Conservation (phyloP, 1,284 basidiomycete species). For the Lignosus rhinocerotis region DNA sequence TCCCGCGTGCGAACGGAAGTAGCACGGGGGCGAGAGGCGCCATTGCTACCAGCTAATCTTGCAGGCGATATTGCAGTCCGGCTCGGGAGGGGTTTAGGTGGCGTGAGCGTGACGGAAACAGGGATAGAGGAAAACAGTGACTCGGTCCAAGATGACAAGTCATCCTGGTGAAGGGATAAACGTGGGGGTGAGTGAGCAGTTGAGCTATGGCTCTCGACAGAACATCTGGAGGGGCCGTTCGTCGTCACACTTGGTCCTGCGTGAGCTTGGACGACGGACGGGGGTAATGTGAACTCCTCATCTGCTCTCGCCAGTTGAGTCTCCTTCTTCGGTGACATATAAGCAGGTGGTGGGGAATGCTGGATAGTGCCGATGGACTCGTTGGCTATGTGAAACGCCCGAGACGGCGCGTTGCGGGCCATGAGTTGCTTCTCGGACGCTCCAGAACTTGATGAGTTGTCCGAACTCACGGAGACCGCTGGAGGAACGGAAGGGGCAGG, state of each 20-base stretch:
- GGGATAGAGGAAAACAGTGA: conserved; percentile 34
- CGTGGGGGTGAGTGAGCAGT: conserved; percentile 26
- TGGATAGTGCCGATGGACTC: conserved; percentile 28
- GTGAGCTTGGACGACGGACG: conserved; percentile 11
- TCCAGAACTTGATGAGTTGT: conserved; percentile 20
- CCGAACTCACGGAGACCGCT: conserved; percentile 14
- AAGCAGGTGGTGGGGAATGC: conserved; percentile 34
- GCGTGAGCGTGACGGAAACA: conserved; percentile 11
- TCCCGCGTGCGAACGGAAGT: conserved; percentile 10
- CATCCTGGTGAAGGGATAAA: conserved; percentile 33
- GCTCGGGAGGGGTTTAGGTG: conserved; percentile 11
- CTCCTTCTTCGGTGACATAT: conserved; percentile 29
- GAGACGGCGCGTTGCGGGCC: conserved; percentile 28
- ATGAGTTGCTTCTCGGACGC: conserved; percentile 27
- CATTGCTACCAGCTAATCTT: background rate
- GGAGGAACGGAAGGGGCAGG: conserved; percentile 14
- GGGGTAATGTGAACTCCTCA: conserved; percentile 23
- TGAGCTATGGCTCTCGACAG: conserved; percentile 11
- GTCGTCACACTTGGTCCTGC: background rate
- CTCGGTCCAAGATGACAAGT: conserved; percentile 34
- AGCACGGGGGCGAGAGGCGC: conserved; percentile 11
- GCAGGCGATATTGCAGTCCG: conserved; percentile 3
- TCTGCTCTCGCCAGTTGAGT: conserved; percentile 18
- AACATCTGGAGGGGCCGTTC: conserved; percentile 6
- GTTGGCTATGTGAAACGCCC: conserved; percentile 33